Evolutionary conservation across 441 rosid genomes (phyloP).

Genomic region (Gossypium laxum): DNA sequence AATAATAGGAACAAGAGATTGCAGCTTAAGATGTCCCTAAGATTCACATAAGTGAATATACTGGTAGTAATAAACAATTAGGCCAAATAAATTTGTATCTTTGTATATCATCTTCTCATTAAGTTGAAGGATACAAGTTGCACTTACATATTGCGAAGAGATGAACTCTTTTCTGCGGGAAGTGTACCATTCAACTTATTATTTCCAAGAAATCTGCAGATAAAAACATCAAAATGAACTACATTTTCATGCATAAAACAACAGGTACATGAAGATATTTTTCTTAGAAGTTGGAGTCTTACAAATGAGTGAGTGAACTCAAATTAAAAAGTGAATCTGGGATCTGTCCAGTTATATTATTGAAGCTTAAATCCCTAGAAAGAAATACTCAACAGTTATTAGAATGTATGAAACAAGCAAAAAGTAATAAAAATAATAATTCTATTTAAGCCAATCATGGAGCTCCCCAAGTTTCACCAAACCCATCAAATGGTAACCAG

Average conservation of each 20-base stretch:
- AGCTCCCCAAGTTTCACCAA: background rate
- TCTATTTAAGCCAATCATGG: background rate
- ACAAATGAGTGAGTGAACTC: slow-evolving; percentile 36
- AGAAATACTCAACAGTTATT: background rate
- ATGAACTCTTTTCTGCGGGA: slow-evolving; percentile 38
- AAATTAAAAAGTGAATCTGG: slow-evolving; percentile 42
- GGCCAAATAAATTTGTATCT: background rate
- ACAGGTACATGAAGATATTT: background rate
- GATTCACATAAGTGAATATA: background rate
- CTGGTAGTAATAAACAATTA: background rate
- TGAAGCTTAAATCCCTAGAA: slow-evolving; percentile 66
- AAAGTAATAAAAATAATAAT: background rate
- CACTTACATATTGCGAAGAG: slow-evolving; percentile 50
- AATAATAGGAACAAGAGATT: background rate
- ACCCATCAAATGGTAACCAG: background rate
- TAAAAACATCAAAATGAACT: slow-evolving; percentile 5
- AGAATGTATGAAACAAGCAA: background rate
- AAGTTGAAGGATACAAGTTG: background rate
- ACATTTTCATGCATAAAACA: background rate
- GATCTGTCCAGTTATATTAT: slow-evolving; percentile 34
- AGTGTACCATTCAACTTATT: slow-evolving; percentile 47
- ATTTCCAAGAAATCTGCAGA: slow-evolving; percentile 52
- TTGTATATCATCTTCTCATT: background rate
- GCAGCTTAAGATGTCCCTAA: background rate
- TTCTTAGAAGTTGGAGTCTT: slow-evolving; percentile 11